Percentiles rank a stretch among this genome's conserved stretches.
phyloP scores from a whole-genome alignment of 495 filamentous ascomycete species.

The Aspergillus mulundensis region DNA sequence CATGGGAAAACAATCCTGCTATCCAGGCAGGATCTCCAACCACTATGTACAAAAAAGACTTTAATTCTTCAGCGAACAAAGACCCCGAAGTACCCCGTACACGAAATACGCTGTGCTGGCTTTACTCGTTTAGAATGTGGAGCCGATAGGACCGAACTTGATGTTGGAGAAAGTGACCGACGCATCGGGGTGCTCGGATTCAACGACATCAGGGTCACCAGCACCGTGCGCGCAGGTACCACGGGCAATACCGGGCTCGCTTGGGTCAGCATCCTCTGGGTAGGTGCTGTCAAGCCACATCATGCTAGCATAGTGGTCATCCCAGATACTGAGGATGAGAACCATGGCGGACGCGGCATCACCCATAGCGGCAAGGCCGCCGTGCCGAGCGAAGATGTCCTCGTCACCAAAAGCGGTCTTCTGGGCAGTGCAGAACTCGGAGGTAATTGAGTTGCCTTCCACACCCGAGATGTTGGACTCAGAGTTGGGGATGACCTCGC shows the following conservation, averaged over 20 bases:
- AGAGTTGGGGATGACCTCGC: conserved; percentile 57
- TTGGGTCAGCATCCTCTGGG: conserved; percentile 53
- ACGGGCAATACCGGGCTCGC: conserved; percentile 61
- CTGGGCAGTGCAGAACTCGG: conserved; percentile 54
- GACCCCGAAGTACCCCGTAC: neutral
- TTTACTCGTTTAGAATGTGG: conserved; percentile 34
- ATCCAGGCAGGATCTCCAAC: neutral
- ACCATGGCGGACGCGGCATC: conserved; percentile 58
- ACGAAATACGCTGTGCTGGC: neutral
- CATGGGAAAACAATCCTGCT: neutral
- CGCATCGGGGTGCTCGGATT: conserved; percentile 48
- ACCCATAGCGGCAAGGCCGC: conserved; percentile 57
- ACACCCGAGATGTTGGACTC: conserved; percentile 48
- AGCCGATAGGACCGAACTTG: conserved; percentile 62
- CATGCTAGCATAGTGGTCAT: conserved; percentile 75
- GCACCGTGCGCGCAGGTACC: conserved; percentile 62
- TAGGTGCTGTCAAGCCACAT: conserved; percentile 79
- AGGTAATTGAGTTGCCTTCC: conserved; percentile 52
- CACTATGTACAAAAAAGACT: neutral
- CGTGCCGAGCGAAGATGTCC: conserved; percentile 50
- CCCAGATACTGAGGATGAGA: conserved; percentile 76
- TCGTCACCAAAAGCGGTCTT: conserved; percentile 55
- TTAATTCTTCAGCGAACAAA: neutral
- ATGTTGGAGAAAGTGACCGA: conserved; percentile 66
- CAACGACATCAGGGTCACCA: conserved; percentile 60